Conservation (phyloP, 1,284 basidiomycete species). For the Spongispora temasekensis region DNA sequence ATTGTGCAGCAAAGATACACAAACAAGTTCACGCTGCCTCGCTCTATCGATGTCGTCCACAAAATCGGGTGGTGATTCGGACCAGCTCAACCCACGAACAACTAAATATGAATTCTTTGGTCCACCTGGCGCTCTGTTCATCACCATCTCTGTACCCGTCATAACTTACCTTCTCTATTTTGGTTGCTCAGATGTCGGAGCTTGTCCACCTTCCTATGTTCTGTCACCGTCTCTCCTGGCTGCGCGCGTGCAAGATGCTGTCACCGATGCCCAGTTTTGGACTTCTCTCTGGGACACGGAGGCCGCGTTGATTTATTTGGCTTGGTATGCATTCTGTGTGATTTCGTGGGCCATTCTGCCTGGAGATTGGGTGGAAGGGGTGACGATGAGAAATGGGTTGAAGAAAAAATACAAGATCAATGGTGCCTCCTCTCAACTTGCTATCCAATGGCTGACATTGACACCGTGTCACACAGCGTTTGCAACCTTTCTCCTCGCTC, state of each 20-base stretch:
- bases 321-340: slow-evolving; percentile 90
- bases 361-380: slow-evolving; percentile 84
- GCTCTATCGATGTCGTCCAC: slow-evolving; percentile 29
- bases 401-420: slow-evolving; percentile 93
- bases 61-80: slow-evolving; percentile 14
- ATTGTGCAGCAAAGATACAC: no score
- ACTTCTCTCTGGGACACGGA: slow-evolving; percentile 77
- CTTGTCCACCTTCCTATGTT: slow-evolving; percentile 65
- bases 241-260: slow-evolving; percentile 45
- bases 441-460: background rate
- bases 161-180: slow-evolving; percentile 83
- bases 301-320: slow-evolving; percentile 76
- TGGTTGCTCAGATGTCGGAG: slow-evolving; percentile 81
- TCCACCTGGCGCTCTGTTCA: slow-evolving; percentile 74
- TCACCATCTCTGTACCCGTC: slow-evolving; percentile 75
- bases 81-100: slow-evolving; percentile 63
- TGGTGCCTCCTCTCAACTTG: slow-evolving; percentile 52
- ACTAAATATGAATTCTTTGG: slow-evolving; percentile 85
- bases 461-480: slow-evolving; percentile 59
- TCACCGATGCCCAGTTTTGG: slow-evolving; percentile 66
- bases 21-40: no score
- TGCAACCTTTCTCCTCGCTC: slow-evolving; percentile 78
- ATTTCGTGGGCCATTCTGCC: slow-evolving; percentile 85
- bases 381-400: slow-evolving; percentile 74
- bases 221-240: slow-evolving; percentile 37